Evolutionary conservation across 768 basidiomycete species (phyloP), one percentile per base, ranked within the genome.

Genomic region (Fistulinella prunicolor): DNA sequence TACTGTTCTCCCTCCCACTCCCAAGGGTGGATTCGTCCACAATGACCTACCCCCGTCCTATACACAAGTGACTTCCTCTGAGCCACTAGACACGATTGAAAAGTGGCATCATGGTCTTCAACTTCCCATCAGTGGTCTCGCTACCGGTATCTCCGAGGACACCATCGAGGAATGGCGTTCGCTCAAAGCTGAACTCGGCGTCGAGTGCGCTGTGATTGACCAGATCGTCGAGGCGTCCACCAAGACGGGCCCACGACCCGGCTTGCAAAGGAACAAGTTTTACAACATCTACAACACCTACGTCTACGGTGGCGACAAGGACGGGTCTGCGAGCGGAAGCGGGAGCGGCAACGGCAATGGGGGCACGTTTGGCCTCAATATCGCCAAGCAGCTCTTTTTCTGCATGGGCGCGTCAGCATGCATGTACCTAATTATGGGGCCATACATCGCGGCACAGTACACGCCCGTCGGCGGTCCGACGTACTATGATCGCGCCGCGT

Each of bases 231-330:
- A 69, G 49, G 73, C 77, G 4, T 63, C 65, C 19, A 44, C 58
- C 14, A 67, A 62, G 53, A 63, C 65, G 16, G 66, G 68, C 19
- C 61, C 60, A 2, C 48, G 60, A 44, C 68, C 69, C 14, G 66
- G 62, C 29, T 51, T 63, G 49, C 70, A 75, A 12, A 69, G 72
- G 39, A 75, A 73, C 44, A 75, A 82, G 42, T 89, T 91, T 64
- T 91, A 87, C 71, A 91, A 89, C 66, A 87, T 91, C 61, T 89
- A 91, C 66, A 91, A 91, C 66, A 90, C 87, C 21, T 79, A 79
- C 49, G 73, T 79, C 30, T 76, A 77, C 49, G 73, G 75, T 17
- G 67, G 67, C 42, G 70, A 76, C 54, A 71, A 74, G 44, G 72
- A 68, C 20, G 65, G 66, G 17, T 46, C 62, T 17, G 54, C 64